Evolutionary conservation across 2,329 filamentous ascomycete genomes (phyloP), one percentile per base, ranked within the genome.

Genomic region (Diaporthe sp.): DNA sequence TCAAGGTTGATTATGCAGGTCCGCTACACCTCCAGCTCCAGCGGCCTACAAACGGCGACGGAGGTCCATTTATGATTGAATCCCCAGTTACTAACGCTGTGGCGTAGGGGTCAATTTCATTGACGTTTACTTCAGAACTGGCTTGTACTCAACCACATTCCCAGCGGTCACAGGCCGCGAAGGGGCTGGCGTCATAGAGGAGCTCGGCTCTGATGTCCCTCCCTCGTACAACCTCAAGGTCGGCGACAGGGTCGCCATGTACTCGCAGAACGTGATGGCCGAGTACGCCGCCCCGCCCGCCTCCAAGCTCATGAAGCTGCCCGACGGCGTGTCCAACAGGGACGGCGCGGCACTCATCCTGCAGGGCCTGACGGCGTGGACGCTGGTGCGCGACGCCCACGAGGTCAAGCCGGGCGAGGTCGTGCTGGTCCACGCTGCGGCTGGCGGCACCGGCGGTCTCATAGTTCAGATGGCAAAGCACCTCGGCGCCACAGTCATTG

Each of bases 361-460:
- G 19, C 96, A 97, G 82, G 95, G 94, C 1, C 85, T 98, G 44
- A 98, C 95, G 4, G 94, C 95, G 0, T 87, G 96, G 80, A 94
- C 94, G 0, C 87, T 98, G 42, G 90, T 94, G 75, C 90, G 92
- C 70, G 95, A 97, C 81, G 90, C 94, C 8, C 77, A 80, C 72
- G 70, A 76, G 25, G 76, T 80, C 13, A 68, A 76, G 72, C 10
- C 71, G 1, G 79, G 79, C 37, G 71, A 80, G 70, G 74, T 93
- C 90, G 88, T 96, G 0, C 89, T 98, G 3, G 91, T 98, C 15
- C 94, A 97, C 78, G 95, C 95, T 0, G 95, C 95, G 0, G 95
- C 95, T 0, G 95, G 95, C 12, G 95, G 95, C 35, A 94, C 95
- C 0, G 94, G 94, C 0, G 85, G 93, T 51, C 90, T 94, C 83